phyloP scores from a whole-genome alignment of 805 yeast genomes.

The Kluyveromyces dobzhanskii region DNA sequence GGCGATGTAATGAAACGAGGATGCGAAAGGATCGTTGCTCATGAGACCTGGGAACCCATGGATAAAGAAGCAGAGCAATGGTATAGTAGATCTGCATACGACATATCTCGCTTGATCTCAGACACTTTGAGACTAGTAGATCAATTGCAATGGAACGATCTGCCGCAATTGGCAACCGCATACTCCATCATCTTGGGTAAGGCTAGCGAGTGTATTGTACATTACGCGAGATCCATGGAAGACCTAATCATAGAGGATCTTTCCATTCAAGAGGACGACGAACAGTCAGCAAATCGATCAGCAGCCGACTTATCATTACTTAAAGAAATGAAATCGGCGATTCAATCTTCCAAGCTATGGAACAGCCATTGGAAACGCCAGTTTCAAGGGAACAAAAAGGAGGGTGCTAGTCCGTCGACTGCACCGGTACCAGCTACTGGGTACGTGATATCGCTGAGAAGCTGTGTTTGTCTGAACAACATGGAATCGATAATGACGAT shows the following conservation, averaged over 20 bases:
- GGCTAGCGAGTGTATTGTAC: conserved; percentile 51
- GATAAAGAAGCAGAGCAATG: conserved; percentile 34
- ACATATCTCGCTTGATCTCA: conserved; percentile 55
- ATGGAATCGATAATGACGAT: conserved; percentile 43
- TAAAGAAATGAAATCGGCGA: conserved; percentile 43
- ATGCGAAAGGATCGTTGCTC: conserved; percentile 45
- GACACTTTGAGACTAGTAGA: conserved; percentile 50
- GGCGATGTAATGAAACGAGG: conserved; percentile 38
- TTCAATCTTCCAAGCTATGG: conserved; percentile 30
- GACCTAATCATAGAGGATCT: conserved; percentile 35
- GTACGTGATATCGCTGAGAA: conserved; percentile 22
- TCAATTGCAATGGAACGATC: conserved; percentile 58
- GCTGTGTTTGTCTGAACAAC: conserved; percentile 74
- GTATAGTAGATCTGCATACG: conserved; percentile 56
- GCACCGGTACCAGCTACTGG: not conserved
- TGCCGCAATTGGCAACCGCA: conserved; percentile 51
- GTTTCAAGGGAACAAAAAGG: not conserved
- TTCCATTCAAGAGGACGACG: conserved; percentile 14
- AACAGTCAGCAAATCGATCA: conserved; percentile 14
- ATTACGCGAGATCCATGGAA: conserved; percentile 35
- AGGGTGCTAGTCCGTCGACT: not conserved
- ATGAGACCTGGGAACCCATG: conserved; percentile 50
- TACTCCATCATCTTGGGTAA: conserved; percentile 54
- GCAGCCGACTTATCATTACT: conserved; percentile 35
- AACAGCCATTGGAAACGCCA: not conserved